Evolutionary conservation across 257 asterid genomes (phyloP).

Genomic region (Rubia yunnanensis): DNA sequence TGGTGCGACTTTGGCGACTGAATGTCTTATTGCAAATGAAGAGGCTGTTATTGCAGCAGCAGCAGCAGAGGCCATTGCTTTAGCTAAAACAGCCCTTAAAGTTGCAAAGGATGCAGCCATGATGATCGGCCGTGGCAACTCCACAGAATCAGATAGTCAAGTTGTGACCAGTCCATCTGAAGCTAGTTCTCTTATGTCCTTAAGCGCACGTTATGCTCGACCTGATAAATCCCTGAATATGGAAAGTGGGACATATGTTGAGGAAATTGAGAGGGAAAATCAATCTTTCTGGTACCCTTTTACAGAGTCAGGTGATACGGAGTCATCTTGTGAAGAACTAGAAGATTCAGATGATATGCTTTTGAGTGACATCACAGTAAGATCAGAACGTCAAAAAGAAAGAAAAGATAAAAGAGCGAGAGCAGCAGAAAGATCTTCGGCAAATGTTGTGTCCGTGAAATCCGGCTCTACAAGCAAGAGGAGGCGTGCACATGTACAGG

Average conservation of each 20-base stretch:
- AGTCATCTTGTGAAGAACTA: conserved; percentile 63
- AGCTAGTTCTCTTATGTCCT: conserved; percentile 14
- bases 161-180: conserved; percentile 10
- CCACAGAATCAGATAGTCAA: conserved; percentile 21
- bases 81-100: conserved; percentile 81
- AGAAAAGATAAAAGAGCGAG: conserved; percentile 60
- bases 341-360: conserved; percentile 51
- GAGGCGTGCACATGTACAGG: conserved; percentile 59
- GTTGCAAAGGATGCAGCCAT: conserved; percentile 79
- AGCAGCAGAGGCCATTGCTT: conserved; percentile 86
- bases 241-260: conserved; percentile 25
- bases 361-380: conserved; percentile 48
- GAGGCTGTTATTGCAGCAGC: conserved; percentile 75
- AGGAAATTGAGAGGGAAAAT: conserved; percentile 29
- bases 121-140: conserved; percentile 35
- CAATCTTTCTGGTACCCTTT: conserved; percentile 21
- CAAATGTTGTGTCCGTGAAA: conserved; percentile 53
- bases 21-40: conserved; percentile 49
- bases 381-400: conserved; percentile 77
- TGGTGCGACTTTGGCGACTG: conserved; percentile 38
- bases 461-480: conserved; percentile 62
- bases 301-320: conserved; percentile 41
- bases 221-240: conserved; percentile 25
- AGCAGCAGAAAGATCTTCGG: conserved; percentile 74
- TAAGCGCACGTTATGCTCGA: conserved; percentile 26